Evolutionary conservation across 2,329 filamentous ascomycete species (phyloP).

Genomic region (Cercospora berteroae): DNA sequence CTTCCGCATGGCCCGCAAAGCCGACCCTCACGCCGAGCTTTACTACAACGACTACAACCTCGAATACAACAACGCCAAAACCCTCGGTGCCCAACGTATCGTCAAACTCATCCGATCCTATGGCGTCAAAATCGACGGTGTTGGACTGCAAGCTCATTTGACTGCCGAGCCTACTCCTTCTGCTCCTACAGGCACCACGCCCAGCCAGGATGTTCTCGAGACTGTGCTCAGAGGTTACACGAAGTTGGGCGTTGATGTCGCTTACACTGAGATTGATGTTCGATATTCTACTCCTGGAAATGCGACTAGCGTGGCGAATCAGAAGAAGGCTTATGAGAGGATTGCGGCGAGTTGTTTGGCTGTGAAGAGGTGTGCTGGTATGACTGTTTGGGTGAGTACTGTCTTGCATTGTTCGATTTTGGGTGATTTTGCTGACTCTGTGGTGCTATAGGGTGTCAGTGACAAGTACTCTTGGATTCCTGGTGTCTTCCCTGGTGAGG

Average conservation of each 20-base stretch:
- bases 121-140: constrained; percentile 38
- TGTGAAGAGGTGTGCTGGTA: constrained; percentile 40
- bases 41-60: constrained; percentile 37
- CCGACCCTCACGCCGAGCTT: constrained; percentile 28
- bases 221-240: constrained; percentile 53
- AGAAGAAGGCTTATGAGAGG: constrained; percentile 45
- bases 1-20: constrained; percentile 29
- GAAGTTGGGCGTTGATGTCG: constrained; percentile 55
- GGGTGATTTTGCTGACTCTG: not conserved
- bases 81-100: constrained; percentile 27
- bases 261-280: constrained; percentile 66
- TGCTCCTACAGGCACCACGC: constrained; percentile 9
- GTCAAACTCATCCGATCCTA: constrained; percentile 30
- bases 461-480: constrained; percentile 46
- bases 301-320: constrained; percentile 42
- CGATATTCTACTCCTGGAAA: constrained; percentile 35
- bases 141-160: constrained; percentile 56
- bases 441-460: constrained; percentile 36
- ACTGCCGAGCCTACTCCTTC: constrained; percentile 40
- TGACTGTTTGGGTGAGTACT: constrained; percentile 50
- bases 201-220: constrained; percentile 33
- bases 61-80: constrained; percentile 30
- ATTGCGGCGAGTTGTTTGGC: constrained; percentile 40
- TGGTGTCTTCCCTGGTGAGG: constrained; percentile 37
- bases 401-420: not conserved